These are phyloP conservation scores for Penicillium sp. DNA, from an alignment of 2,329 filamentous ascomycete species.

Conservation along the genomic window DNA sequence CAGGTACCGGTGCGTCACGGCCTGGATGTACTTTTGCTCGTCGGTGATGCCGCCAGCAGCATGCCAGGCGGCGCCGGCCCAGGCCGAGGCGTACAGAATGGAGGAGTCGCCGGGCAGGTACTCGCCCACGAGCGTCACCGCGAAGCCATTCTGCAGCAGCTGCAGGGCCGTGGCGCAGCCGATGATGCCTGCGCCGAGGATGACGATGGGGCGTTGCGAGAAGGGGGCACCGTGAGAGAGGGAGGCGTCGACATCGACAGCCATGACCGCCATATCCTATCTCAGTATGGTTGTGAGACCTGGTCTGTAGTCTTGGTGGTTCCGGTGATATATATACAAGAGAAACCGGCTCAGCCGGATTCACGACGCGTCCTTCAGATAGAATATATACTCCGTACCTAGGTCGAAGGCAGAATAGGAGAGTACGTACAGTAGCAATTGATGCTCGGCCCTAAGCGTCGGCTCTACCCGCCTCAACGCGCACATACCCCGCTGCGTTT, in stretches of 20 bases:
- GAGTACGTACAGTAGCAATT: too few relatives aligned
- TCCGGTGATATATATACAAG: background rate
- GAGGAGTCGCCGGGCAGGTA: constrained; percentile 34
- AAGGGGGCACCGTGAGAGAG: constrained; percentile 26
- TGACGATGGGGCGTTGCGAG: constrained; percentile 31
- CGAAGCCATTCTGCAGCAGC: constrained; percentile 32
- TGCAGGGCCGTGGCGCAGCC: constrained; percentile 36
- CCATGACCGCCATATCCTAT: background rate
- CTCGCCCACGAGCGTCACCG: constrained; percentile 33
- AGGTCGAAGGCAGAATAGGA: too few relatives aligned
- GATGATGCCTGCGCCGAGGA: constrained; percentile 38
- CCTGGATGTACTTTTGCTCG: constrained; percentile 34
- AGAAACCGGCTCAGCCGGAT: too few relatives aligned
- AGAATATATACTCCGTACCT: too few relatives aligned
- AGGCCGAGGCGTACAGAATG: constrained; percentile 36
- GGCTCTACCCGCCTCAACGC: too few relatives aligned
- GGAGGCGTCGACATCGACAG: background rate
- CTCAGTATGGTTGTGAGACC: too few relatives aligned
- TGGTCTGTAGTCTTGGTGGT: background rate
- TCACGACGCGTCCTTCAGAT: too few relatives aligned
- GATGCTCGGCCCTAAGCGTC: too few relatives aligned
- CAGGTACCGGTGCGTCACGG: constrained; percentile 31
- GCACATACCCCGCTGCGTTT: too few relatives aligned
- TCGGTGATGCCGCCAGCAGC: constrained; percentile 32
- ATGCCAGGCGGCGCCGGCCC: constrained; percentile 39